A percentile compares a stretch with the other conserved stretches of the same genome.
These are phyloP conservation scores for Priceomyces medius DNA, from an alignment of 805 yeast species.

Conservation along the genomic window DNA sequence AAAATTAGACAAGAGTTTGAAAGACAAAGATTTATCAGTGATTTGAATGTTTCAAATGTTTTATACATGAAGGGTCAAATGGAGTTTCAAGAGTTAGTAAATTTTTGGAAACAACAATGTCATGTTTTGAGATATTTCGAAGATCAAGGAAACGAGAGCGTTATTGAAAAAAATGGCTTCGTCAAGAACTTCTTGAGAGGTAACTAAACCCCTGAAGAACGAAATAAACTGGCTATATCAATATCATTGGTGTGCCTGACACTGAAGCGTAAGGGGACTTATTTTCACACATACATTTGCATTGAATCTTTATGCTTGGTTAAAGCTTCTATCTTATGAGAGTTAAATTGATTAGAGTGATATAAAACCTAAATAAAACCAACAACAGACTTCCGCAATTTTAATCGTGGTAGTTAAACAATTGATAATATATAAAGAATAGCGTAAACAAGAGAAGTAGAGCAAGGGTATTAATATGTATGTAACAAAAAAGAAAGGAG, in stretches of 20 bases:
- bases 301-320: not conserved
- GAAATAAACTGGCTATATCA: not conserved
- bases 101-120: conserved; percentile 88
- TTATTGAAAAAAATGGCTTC: conserved; percentile 58
- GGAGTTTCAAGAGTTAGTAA: conserved; percentile 86
- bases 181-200: conserved; percentile 75
- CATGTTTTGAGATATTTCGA: conserved; percentile 82
- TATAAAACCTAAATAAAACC: conserved; percentile 7
- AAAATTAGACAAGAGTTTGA: conserved; percentile 88
- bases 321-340: not conserved
- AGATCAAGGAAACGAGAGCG: conserved; percentile 56
- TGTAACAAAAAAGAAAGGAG: conserved; percentile 1
- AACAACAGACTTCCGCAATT: conserved; percentile 6
- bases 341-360: conserved; percentile 3
- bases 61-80: conserved; percentile 80
- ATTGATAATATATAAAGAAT: conserved; percentile 2
- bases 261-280: not conserved
- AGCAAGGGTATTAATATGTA: conserved; percentile 5
- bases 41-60: conserved; percentile 63
- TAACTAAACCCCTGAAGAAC: conserved; percentile 22
- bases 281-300: not conserved
- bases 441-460: conserved; percentile 4
- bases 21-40: conserved; percentile 72
- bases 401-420: conserved; percentile 4
- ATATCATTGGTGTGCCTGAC: not conserved